phyloP scores from a whole-genome alignment of 257 asterid genomes.

The Plantago major region DNA sequence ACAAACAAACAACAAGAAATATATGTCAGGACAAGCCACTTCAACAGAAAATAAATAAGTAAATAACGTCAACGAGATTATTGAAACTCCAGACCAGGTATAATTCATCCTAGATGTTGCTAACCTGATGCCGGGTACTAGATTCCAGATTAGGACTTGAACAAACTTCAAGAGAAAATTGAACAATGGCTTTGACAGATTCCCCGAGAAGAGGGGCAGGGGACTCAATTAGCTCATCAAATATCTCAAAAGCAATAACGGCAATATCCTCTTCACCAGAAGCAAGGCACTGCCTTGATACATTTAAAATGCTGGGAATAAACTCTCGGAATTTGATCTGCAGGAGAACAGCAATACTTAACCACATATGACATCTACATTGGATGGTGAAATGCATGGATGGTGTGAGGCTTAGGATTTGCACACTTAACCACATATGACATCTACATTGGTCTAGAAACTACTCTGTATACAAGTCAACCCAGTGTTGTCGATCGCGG shows the following conservation, averaged over 20 bases:
- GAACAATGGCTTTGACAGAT: slow-evolving; percentile 90
- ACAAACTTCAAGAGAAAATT: slow-evolving; percentile 95
- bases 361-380: no score
- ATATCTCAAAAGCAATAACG: slow-evolving; percentile 91
- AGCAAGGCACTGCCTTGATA: slow-evolving; percentile 93
- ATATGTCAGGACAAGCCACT: slow-evolving; percentile 20
- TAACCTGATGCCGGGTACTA: slow-evolving; percentile 94
- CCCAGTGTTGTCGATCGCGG: no score
- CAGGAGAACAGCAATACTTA: slow-evolving; percentile 18
- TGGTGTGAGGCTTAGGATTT: no score
- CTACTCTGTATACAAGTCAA: neutral
- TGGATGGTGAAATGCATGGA: no score
- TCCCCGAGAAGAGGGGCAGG: slow-evolving; percentile 99
- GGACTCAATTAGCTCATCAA: slow-evolving; percentile 98
- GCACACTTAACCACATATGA: no score
- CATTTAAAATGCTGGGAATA: slow-evolving; percentile 92
- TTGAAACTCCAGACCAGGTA: neutral
- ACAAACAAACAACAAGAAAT: slow-evolving; percentile 1
- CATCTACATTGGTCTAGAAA: no score
- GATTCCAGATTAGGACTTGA: slow-evolving; percentile 73
- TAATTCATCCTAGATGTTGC: slow-evolving; percentile 15
- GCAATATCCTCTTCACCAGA: slow-evolving; percentile 98
- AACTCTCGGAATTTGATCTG: slow-evolving; percentile 93
- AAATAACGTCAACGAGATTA: neutral
- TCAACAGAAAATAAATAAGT: slow-evolving; percentile 5